Conservation (phyloP, 192 early-diverging fungal species). For the Gamsiella multidivaricata region DNA sequence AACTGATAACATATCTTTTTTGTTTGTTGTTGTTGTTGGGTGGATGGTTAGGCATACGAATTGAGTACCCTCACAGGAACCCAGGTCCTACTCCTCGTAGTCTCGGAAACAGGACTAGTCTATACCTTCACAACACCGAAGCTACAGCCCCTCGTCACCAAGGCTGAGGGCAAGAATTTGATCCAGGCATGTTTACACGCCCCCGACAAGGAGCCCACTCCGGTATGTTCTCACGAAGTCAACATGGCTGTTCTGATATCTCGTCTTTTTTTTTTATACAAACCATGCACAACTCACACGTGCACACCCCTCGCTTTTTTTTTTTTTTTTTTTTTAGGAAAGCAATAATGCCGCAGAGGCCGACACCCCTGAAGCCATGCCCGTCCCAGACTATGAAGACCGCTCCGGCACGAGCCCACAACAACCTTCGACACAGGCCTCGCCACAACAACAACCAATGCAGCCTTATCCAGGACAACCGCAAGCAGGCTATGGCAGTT, state of each 20-base stretch:
- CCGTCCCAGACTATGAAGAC: slow-evolving; percentile 9
- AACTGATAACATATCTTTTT: neutral
- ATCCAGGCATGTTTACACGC: slow-evolving; percentile 94
- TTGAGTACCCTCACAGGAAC: slow-evolving; percentile 94
- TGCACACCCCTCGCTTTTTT: too few relatives aligned
- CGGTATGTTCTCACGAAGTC: slow-evolving; percentile 29
- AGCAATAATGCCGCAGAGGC: neutral
- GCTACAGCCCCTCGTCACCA: slow-evolving; percentile 92
- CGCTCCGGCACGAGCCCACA: neutral
- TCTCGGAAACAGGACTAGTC: slow-evolving; percentile 94
- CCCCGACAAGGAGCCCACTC: slow-evolving; percentile 66
- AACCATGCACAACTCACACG: too few relatives aligned
- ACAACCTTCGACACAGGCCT: slow-evolving; percentile 11
- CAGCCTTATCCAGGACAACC: slow-evolving; percentile 14
- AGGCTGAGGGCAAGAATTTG: slow-evolving; percentile 90
- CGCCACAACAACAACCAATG: slow-evolving; percentile 4
- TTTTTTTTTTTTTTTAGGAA: neutral
- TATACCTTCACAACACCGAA: slow-evolving; percentile 96
- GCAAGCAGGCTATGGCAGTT: slow-evolving; percentile 39
- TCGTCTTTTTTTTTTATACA: neutral
- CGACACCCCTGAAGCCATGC: neutral
- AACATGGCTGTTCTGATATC: neutral
- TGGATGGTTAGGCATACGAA: slow-evolving; percentile 84
- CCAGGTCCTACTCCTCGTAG: slow-evolving; percentile 91
- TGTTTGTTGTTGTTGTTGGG: too few relatives aligned